A percentile compares a stretch with the other conserved stretches of the same genome.
phyloP scores from a whole-genome alignment of 257 asterid genomes.

The Solanum clarkiae region DNA sequence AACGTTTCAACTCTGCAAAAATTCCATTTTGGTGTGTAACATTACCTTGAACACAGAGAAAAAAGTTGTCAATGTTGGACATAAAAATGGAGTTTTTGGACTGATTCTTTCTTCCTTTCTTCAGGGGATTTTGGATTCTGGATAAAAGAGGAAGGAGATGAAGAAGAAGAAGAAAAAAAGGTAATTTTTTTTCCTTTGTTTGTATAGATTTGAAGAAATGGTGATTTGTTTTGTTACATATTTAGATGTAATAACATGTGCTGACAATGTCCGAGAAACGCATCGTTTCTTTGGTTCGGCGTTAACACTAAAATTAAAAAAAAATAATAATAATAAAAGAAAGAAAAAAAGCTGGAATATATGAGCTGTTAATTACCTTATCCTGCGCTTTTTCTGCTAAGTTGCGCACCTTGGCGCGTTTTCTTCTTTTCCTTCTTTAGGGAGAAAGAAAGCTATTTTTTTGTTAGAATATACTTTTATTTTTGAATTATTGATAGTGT shows the following conservation, averaged over 20 bases:
- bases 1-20: conserved; percentile 18
- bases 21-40: conserved; percentile 18
- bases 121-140: background rate
- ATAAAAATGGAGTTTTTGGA: background rate
- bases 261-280: conserved; percentile 9
- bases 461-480: no score
- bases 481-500: no score
- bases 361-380: conserved; percentile 16
- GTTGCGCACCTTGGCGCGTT: background rate
- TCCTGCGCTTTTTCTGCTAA: background rate
- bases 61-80: background rate
- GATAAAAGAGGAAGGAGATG: background rate
- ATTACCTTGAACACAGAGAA: background rate
- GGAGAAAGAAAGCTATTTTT: background rate
- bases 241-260: conserved; percentile 12
- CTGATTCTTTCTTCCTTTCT: background rate
- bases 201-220: conserved; percentile 2
- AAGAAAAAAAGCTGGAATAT: conserved; percentile 8
- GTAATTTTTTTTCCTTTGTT: background rate
- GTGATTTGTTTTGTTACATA: conserved; percentile 5
- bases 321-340: background rate
- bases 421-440: background rate
- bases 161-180: background rate
- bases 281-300: background rate
- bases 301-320: background rate